A percentile compares a stretch with the other conserved stretches of the same genome.
Evolutionary conservation across 2,329 filamentous ascomycete genomes (phyloP).

Genomic region (Ophiosphaerella narmari): DNA sequence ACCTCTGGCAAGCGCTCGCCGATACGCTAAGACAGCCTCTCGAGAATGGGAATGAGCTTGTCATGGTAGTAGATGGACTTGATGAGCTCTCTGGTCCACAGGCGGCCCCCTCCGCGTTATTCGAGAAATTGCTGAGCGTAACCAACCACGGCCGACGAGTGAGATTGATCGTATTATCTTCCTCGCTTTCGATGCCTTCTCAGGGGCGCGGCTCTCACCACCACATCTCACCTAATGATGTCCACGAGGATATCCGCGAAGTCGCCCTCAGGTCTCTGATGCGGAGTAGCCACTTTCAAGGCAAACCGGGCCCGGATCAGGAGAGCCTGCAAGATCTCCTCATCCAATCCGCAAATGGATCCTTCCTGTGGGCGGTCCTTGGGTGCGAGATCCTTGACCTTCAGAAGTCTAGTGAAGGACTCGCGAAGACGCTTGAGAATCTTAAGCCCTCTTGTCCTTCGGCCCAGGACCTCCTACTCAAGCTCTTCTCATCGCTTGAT

Average conservation of each 20-base stretch:
- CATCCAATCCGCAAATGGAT: constrained; percentile 48
- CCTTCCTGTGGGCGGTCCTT: constrained; percentile 53
- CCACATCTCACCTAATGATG: constrained; percentile 45
- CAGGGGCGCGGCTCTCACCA: constrained; percentile 37
- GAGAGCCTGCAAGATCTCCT: constrained; percentile 47
- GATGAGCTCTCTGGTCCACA: constrained; percentile 52
- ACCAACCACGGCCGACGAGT: constrained; percentile 46
- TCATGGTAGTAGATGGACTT: constrained; percentile 55
- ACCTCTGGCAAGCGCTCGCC: constrained; percentile 49
- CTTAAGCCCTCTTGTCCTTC: constrained; percentile 41
- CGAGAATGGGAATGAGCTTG: constrained; percentile 48
- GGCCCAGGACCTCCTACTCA: constrained; percentile 47
- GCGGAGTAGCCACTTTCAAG: constrained; percentile 34
- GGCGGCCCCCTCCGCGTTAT: constrained; percentile 40
- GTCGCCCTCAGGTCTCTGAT: constrained; percentile 38
- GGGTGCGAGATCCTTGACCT: constrained; percentile 46
- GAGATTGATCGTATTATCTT: constrained; percentile 35
- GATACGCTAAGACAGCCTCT: constrained; percentile 48
- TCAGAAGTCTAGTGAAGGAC: constrained; percentile 41
- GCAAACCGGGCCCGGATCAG: constrained; percentile 30
- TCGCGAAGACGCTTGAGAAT: too few species aligned
- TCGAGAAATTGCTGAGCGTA: constrained; percentile 47
- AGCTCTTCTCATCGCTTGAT: constrained; percentile 42
- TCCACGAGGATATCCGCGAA: constrained; percentile 45
- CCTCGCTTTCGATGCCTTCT: constrained; percentile 38